A percentile compares a stretch with the other conserved stretches of the same genome.
These are phyloP conservation scores for Sphenostylis stenocarpa DNA, from an alignment of 306 rosid genomes.

Conservation along the genomic window DNA sequence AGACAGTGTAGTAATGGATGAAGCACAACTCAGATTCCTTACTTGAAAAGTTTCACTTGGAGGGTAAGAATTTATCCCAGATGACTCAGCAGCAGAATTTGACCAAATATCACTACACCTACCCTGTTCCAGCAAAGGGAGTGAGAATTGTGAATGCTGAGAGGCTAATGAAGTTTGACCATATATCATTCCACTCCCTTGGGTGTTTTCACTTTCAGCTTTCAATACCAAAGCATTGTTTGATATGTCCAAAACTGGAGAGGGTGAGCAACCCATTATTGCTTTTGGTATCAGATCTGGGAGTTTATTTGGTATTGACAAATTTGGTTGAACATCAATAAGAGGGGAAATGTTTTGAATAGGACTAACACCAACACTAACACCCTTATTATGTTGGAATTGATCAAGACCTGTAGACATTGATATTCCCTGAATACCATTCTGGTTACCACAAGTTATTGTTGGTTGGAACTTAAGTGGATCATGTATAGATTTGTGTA, in stretches of 20 bases:
- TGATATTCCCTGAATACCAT: slow-evolving; percentile 47
- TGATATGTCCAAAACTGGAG: slow-evolving; percentile 36
- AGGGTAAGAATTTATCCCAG: not conserved
- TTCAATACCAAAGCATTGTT: slow-evolving; percentile 43
- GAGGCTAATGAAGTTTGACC: slow-evolving; percentile 35
- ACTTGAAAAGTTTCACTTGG: slow-evolving; percentile 33
- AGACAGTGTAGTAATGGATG: slow-evolving; percentile 50
- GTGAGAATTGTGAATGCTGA: slow-evolving; percentile 44
- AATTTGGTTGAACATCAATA: not conserved
- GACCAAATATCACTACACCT: slow-evolving; percentile 58
- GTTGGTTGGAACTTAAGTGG: slow-evolving; percentile 46
- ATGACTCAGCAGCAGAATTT: not conserved
- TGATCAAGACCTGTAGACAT: slow-evolving; percentile 44
- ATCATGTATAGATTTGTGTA: slow-evolving; percentile 44
- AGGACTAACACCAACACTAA: slow-evolving; percentile 7
- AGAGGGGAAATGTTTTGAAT: slow-evolving; percentile 39
- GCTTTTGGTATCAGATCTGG: slow-evolving; percentile 34
- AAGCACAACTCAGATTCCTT: slow-evolving; percentile 45
- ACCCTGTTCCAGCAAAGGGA: slow-evolving; percentile 47
- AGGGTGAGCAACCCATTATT: slow-evolving; percentile 25
- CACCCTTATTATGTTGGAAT: slow-evolving; percentile 36
- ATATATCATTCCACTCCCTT: slow-evolving; percentile 8
- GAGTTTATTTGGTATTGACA: slow-evolving; percentile 17
- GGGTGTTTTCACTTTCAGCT: not conserved
- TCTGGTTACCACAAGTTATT: slow-evolving; percentile 36